Evolutionary conservation across 495 filamentous ascomycete species (phyloP).

Genomic region (Penicillium paradoxum): DNA sequence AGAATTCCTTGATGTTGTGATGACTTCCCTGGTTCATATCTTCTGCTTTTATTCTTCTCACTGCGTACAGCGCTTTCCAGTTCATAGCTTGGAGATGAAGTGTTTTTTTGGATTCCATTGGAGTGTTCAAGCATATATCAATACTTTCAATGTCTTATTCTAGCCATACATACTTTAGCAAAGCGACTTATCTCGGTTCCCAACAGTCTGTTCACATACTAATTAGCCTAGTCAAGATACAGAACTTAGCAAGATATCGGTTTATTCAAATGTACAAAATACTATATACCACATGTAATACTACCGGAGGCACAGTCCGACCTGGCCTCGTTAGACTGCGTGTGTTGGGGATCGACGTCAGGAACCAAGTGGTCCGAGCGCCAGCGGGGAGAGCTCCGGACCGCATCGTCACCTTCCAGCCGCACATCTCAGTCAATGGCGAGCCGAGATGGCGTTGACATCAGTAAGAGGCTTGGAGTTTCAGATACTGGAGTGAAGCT

Average conservation of each 20-base stretch:
- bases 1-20: background rate
- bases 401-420: conserved; percentile 11
- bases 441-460: conserved; percentile 45
- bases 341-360: conserved; percentile 12
- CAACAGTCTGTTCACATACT: too few species aligned
- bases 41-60: background rate
- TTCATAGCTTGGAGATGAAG: background rate
- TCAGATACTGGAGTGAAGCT: background rate
- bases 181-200: too few species aligned
- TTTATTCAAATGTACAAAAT: too few species aligned
- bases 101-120: background rate
- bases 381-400: conserved; percentile 25
- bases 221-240: too few species aligned
- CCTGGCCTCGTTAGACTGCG: too few species aligned
- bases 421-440: conserved; percentile 27
- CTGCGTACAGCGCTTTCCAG: background rate
- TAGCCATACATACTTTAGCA: background rate
- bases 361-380: conserved; percentile 22
- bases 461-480: conserved; percentile 26
- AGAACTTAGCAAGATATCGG: too few species aligned
- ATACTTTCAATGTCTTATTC: background rate
- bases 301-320: too few species aligned
- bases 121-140: background rate
- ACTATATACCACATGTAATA: too few species aligned
- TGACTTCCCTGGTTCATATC: background rate